A percentile compares a stretch with the other conserved stretches of the same genome.
These are phyloP conservation scores for Eryngium alpinum DNA, from an alignment of 140 eudicot genomes.

Conservation along the genomic window DNA sequence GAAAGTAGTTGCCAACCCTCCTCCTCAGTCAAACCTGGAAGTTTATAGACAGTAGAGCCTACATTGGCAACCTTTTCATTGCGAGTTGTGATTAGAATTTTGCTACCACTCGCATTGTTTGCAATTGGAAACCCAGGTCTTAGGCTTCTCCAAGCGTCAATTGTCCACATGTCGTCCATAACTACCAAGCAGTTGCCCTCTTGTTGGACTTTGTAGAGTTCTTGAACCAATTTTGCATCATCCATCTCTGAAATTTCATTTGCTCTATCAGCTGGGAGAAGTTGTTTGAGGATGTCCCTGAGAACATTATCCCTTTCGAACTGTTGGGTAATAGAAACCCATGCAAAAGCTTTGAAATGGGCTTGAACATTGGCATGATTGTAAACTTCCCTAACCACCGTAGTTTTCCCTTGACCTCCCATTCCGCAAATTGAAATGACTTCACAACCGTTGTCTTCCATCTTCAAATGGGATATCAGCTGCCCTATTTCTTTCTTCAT, in stretches of 20 bases:
- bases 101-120: no score
- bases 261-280: background rate
- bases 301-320: background rate
- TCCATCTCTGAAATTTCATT: background rate
- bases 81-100: background rate
- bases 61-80: background rate
- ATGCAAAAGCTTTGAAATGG: no score
- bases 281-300: background rate
- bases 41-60: background rate
- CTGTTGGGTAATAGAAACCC: no score
- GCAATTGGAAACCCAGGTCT: no score
- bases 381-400: no score
- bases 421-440: no score
- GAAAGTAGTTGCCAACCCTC: background rate
- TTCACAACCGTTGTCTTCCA: no score
- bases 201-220: constrained; percentile 3
- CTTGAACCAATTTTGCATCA: background rate
- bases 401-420: no score
- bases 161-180: background rate
- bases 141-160: background rate
- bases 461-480: no score
- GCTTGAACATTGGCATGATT: no score
- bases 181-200: no score
- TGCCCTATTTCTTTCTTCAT: no score
- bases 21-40: background rate